Percentiles rank a stretch among this genome's conserved stretches.
Evolutionary conservation across 257 asterid species (phyloP).

Genomic region (Marsdenia floribunda): DNA sequence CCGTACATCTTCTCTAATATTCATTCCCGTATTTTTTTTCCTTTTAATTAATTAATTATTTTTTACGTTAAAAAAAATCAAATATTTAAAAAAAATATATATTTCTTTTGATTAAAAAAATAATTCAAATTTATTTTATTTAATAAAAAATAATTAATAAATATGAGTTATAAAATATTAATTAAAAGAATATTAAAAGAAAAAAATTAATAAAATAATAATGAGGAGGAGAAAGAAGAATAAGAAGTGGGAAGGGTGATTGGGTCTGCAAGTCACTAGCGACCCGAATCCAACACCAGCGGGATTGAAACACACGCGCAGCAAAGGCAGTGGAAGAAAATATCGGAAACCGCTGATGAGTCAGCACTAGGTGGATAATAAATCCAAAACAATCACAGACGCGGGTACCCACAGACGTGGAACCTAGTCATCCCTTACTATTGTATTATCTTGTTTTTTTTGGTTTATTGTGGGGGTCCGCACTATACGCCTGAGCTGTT

Average conservation of each 20-base stretch:
- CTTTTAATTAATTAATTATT: too few species aligned
- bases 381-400: slow-evolving; percentile 2
- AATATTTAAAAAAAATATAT: too few species aligned
- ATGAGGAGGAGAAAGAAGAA: too few species aligned
- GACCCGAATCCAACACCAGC: neutral
- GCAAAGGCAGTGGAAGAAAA: slow-evolving; percentile 2
- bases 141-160: too few species aligned
- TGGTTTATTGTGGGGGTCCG: neutral
- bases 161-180: too few species aligned
- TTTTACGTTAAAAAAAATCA: too few species aligned
- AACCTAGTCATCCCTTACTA: slow-evolving; percentile 43
- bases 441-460: slow-evolving; percentile 12
- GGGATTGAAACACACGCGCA: slow-evolving; percentile 15
- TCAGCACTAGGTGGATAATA: slow-evolving; percentile 38
- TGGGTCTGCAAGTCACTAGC: neutral
- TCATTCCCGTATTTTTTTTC: too few species aligned
- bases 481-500: slow-evolving; percentile 8
- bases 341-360: slow-evolving; percentile 20
- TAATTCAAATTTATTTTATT: too few species aligned
- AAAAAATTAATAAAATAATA: too few species aligned
- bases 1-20: too few species aligned
- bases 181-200: too few species aligned
- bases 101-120: too few species aligned
- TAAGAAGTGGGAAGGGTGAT: neutral
- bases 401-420: slow-evolving; percentile 34